These are phyloP conservation scores for Sindora glabra DNA, from an alignment of 306 rosid genomes.

Conservation along the genomic window DNA sequence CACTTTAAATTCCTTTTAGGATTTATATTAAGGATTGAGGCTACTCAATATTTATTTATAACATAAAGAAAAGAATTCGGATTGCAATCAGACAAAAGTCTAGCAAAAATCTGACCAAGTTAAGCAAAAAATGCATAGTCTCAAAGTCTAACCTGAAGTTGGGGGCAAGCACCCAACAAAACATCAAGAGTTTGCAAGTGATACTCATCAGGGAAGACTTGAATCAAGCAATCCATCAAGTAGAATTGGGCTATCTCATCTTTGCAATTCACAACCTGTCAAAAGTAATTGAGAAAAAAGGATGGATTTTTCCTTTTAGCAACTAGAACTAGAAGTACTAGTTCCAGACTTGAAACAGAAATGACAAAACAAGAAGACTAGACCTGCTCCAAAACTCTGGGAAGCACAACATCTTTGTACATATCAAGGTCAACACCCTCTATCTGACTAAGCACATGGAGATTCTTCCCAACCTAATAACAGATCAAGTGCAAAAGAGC, in stretches of 20 bases:
- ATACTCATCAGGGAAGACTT: slow-evolving; percentile 96
- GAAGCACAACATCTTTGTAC: slow-evolving; percentile 92
- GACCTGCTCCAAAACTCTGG: slow-evolving; percentile 97
- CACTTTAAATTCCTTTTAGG: no score
- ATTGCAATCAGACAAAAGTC: background rate
- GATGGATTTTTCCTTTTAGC: background rate
- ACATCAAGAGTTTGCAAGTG: slow-evolving; percentile 95
- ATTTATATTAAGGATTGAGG: no score
- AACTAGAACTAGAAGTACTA: background rate
- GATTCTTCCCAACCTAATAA: slow-evolving; percentile 92
- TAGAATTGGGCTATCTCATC: slow-evolving; percentile 92
- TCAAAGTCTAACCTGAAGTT: slow-evolving; percentile 93
- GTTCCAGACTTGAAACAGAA: background rate
- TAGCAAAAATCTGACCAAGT: slow-evolving; percentile 1
- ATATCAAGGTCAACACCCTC: slow-evolving; percentile 96
- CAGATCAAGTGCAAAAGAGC: slow-evolving; percentile 33
- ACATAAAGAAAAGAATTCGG: no score
- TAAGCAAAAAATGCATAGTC: slow-evolving; percentile 7
- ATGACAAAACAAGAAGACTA: slow-evolving; percentile 8
- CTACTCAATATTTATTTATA: no score
- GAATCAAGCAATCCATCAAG: slow-evolving; percentile 95
- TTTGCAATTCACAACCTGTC: slow-evolving; percentile 92
- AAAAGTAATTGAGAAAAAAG: slow-evolving; percentile 13
- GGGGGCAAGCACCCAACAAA: slow-evolving; percentile 91
- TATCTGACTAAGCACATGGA: slow-evolving; percentile 93